These are phyloP conservation scores for Dittrichia graveolens DNA, from an alignment of 129 eudicot genomes.

Conservation along the genomic window DNA sequence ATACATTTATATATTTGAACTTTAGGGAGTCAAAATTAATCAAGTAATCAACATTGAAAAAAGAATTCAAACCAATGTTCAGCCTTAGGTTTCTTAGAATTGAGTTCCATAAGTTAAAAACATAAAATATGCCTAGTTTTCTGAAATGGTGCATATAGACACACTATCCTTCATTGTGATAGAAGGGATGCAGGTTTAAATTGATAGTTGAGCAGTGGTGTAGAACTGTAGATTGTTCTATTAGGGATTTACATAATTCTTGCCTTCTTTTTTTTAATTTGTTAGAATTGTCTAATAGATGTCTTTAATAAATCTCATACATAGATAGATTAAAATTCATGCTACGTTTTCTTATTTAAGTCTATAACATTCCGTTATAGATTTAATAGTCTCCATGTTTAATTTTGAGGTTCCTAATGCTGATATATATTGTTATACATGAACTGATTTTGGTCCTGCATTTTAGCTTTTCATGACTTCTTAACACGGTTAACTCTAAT, in stretches of 20 bases:
- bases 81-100: background rate
- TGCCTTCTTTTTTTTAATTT: no score
- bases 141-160: background rate
- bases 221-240: background rate
- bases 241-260: background rate
- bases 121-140: background rate
- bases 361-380: background rate
- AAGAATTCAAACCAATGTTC: background rate
- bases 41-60: background rate
- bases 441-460: background rate
- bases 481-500: background rate
- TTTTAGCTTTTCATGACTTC: background rate
- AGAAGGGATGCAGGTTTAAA: background rate
- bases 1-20: background rate
- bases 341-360: background rate
- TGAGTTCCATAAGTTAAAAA: slow-evolving; percentile 10
- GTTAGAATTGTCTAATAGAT: background rate
- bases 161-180: background rate
- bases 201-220: background rate
- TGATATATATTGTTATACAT: background rate
- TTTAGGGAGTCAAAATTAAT: background rate
- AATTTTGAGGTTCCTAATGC: background rate
- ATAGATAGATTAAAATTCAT: background rate
- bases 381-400: background rate
- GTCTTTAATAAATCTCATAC: background rate